Base-by-base conservation (phyloP, 1,284 basidiomycete species). In the Gomphus bonarii region DNA sequence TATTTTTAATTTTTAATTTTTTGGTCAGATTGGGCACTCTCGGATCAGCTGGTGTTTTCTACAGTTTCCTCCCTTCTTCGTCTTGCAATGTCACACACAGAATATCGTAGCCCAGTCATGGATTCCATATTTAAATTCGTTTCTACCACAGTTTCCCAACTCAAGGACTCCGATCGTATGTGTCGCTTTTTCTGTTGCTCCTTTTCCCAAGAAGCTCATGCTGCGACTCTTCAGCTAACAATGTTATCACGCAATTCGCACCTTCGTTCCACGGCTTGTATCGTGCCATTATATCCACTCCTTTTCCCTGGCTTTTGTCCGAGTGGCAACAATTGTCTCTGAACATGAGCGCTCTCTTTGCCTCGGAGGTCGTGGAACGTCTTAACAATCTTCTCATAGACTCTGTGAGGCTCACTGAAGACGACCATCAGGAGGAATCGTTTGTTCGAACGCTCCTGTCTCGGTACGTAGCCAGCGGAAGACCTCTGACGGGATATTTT, bases 211-310 rank as follows among this genome's bases (percentile, higher is more conserved):
- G 25, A 3, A 28, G 25, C 43, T 59, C 50, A 51, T 9, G 43
- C 36, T 12, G 53, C 58, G 46, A 31, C 30, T 18, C 46, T n/a
- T 10, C 64, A 88, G 91, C 87, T 1, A 72, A 84, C 31, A 77
- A 84, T 61, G 76, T 88, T 33, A 73, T 95, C 18, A 83, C 84
- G 0, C 87, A 90, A 63, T 72, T 86, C 50, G 84, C 84, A 20
- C 92, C 93, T 10, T 81, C 87, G 30, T 77, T 95, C 58, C 91
- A 95, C 67, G 92, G 92, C 12, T 73, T 94, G 42, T 91, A 93
- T 67, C 82, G 92, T 38, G 91, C 92, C 12, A 79, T 94, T 59
- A 87, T 84, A 48, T 85, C 86, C 12, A 84, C 83, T 1, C 75
- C 81, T 1, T 93, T 88, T 65, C 73, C 78, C 22, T 95, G 91